phyloP scores from a whole-genome alignment of 805 yeast genomes.

The Metschnikowia continentalis region DNA sequence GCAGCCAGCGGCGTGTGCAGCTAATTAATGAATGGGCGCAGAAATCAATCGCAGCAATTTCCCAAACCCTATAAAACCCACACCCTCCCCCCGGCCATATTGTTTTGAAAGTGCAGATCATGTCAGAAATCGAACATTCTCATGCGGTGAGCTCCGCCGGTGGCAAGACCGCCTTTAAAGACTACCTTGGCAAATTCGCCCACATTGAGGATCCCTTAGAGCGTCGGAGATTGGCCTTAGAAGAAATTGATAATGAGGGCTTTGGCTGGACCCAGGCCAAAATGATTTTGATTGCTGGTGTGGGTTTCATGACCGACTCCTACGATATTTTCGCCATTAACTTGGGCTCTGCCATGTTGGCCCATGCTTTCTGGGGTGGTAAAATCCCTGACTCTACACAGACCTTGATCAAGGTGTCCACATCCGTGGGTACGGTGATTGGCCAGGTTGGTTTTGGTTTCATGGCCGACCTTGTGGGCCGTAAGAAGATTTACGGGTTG shows the following conservation, averaged over 20 bases:
- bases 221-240: slow-evolving; percentile 81
- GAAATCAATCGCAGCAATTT: slow-evolving; percentile 4
- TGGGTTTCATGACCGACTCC: slow-evolving; percentile 90
- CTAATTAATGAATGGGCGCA: slow-evolving; percentile 2
- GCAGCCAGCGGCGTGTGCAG: slow-evolving; percentile 3
- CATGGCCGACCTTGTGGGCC: slow-evolving; percentile 76
- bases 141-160: slow-evolving; percentile 38
- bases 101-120: slow-evolving; percentile 1
- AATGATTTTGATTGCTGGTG: slow-evolving; percentile 83
- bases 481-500: slow-evolving; percentile 82
- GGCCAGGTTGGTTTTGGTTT: slow-evolving; percentile 87
- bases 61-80: slow-evolving; percentile 1
- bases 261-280: slow-evolving; percentile 82
- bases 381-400: slow-evolving; percentile 64
- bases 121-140: slow-evolving; percentile 25
- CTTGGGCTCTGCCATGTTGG: slow-evolving; percentile 74
- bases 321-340: slow-evolving; percentile 90
- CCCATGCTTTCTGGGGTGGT: slow-evolving; percentile 68
- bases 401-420: slow-evolving; percentile 79
- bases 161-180: slow-evolving; percentile 86
- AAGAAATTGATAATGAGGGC: slow-evolving; percentile 73
- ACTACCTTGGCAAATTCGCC: slow-evolving; percentile 72
- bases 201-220: slow-evolving; percentile 81
- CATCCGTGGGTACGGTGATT: slow-evolving; percentile 90
- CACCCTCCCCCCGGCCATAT: neutral